Conservation (phyloP, 306 rosid species). For the Comarum palustre region DNA sequence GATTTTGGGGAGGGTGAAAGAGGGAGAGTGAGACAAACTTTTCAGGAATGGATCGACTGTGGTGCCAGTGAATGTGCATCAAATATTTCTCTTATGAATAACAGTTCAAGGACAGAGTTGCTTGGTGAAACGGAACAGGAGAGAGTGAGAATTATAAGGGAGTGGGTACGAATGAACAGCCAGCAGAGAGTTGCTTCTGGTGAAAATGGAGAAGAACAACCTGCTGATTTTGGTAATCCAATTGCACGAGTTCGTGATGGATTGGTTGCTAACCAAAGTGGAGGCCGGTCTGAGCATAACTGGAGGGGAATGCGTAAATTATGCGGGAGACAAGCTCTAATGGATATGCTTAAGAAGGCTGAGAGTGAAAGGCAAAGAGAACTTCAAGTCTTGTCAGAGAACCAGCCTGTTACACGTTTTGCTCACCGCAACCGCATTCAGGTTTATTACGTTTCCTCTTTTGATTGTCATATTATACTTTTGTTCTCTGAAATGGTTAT, state of each 20-base stretch:
- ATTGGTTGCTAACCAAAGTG: slow-evolving; percentile 57
- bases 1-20: slow-evolving; percentile 77
- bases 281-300: slow-evolving; percentile 50
- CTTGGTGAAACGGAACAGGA: slow-evolving; percentile 88
- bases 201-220: slow-evolving; percentile 60
- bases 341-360: slow-evolving; percentile 86
- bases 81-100: slow-evolving; percentile 43
- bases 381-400: slow-evolving; percentile 65
- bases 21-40: slow-evolving; percentile 87
- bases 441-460: slow-evolving; percentile 43
- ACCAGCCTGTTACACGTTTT: slow-evolving; percentile 68
- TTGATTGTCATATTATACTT: background rate
- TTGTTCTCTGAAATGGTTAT: slow-evolving; percentile 15
- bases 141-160: slow-evolving; percentile 78
- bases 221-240: slow-evolving; percentile 54
- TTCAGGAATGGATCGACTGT: slow-evolving; percentile 83
- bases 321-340: slow-evolving; percentile 85
- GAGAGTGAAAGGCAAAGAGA: slow-evolving; percentile 75
- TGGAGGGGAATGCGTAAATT: slow-evolving; percentile 73
- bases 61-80: slow-evolving; percentile 54
- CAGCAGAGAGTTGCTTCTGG: slow-evolving; percentile 57
- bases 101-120: slow-evolving; percentile 58
- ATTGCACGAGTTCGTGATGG: slow-evolving; percentile 59
- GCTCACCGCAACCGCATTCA: slow-evolving; percentile 97
- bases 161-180: slow-evolving; percentile 76